Base-by-base conservation (phyloP, 2,329 filamentous ascomycete species). In the Xylogone sp. region DNA sequence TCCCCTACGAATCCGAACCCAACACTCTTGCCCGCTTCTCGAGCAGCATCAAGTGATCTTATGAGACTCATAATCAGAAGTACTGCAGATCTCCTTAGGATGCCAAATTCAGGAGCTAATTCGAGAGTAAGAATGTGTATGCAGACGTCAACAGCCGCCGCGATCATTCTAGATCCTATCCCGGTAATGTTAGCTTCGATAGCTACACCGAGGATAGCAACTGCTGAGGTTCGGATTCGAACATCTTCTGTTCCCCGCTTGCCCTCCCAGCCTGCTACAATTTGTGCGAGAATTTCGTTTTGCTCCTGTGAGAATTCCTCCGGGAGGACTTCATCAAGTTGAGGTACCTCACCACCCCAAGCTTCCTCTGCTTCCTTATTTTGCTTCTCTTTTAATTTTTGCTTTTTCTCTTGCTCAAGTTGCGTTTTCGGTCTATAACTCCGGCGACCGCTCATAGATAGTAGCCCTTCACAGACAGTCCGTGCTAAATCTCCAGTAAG, bases 231-330 rank as follows among this genome's bases (percentile, higher is more conserved):
- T 1, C 87, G 81, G 58, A 91, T 78, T 3, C 87, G 77, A 12
- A 89, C 72, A 61, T 90, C 87, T 64, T 90, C 87, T 53, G 77
- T 76, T 0, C 84, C 85, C 16, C 76, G 71, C 51, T 81, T 83
- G 55, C 83, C 78, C 57, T 85, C 77, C 87, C 87, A 90, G 1
- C 84, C 85, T 13, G 76, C 70, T 0, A 89, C 73, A 53, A 90
- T 88, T 53, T 76, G 73, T 20, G 74, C 70, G 12, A 86, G 63
- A 45, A 77, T 73, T 24, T 75, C 82, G 51, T 76, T 76, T 12
- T 65, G 60, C 19, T 56, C 53, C n/a, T 53, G 46, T 13, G 46
- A 34, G 13, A 43, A 20, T 29, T 62, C 58, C 0, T 31, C 21
- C 4, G 60, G 61, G 2, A 63, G 48, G 19, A 57, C 53, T 50